These are phyloP conservation scores for Tranzscheliella williamsii DNA, from an alignment of 1,284 basidiomycete genomes.

Conservation along the genomic window DNA sequence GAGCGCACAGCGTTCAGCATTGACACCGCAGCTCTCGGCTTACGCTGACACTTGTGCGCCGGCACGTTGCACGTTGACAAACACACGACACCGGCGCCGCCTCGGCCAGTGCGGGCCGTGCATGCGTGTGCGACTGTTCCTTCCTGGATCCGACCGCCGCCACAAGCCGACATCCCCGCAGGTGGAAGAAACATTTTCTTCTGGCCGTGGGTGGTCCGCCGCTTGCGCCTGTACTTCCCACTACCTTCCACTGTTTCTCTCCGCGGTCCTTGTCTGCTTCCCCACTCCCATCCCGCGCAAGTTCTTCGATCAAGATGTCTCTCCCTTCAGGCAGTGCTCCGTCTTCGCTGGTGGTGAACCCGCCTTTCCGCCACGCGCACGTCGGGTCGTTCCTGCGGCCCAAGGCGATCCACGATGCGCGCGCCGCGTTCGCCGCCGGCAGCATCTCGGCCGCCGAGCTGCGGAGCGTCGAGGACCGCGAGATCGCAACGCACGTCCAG, in stretches of 20 bases:
- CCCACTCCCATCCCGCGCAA: not conserved
- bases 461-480: slow-evolving; percentile 66
- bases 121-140: too few species aligned
- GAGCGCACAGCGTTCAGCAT: too few species aligned
- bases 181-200: too few species aligned
- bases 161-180: too few species aligned
- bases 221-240: slow-evolving; percentile 1
- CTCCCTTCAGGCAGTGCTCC: slow-evolving; percentile 24
- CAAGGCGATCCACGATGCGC: slow-evolving; percentile 65
- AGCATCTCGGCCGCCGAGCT: slow-evolving; percentile 64
- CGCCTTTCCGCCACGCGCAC: slow-evolving; percentile 37
- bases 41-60: too few species aligned
- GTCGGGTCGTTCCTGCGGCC: slow-evolving; percentile 66
- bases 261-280: not conserved
- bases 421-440: slow-evolving; percentile 63
- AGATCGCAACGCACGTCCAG: slow-evolving; percentile 66
- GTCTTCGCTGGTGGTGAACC: slow-evolving; percentile 11
- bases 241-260: not conserved
- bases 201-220: too few species aligned
- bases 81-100: too few species aligned
- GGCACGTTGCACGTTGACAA: too few species aligned
- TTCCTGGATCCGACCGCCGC: too few species aligned
- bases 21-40: too few species aligned
- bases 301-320: slow-evolving; percentile 6
- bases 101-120: too few species aligned